These are phyloP conservation scores for Albifimbria verrucaria DNA, from an alignment of 2,329 filamentous ascomycete species.

Conservation along the genomic window DNA sequence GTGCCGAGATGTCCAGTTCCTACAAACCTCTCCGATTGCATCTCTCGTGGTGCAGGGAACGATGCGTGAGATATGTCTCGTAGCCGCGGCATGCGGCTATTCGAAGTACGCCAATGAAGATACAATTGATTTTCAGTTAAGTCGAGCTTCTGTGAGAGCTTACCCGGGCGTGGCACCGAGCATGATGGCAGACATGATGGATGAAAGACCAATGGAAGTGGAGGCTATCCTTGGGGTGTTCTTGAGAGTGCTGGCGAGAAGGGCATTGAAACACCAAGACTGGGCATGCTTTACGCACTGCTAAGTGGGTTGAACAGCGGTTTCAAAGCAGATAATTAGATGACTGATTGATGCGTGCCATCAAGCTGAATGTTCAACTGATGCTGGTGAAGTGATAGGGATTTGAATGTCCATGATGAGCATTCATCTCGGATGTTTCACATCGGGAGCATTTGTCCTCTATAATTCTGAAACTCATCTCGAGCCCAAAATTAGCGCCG, in stretches of 20 bases:
- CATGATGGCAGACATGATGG: constrained; percentile 1
- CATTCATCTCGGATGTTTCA: no score
- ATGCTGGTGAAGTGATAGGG: no score
- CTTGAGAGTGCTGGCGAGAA: background rate
- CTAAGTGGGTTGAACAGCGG: background rate
- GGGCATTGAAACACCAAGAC: background rate
- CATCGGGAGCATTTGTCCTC: no score
- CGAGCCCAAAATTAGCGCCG: no score
- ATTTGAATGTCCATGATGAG: no score
- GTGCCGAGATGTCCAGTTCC: background rate
- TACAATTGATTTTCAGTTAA: background rate
- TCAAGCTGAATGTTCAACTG: no score
- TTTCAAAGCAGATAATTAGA: no score
- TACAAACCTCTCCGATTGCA: background rate
- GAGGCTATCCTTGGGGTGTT: constrained; percentile 1
- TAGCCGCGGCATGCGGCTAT: background rate
- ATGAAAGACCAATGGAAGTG: background rate
- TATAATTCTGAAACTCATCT: no score
- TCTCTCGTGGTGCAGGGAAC: background rate
- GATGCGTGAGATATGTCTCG: background rate
- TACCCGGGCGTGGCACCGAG: constrained; percentile 1
- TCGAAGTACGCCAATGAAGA: background rate
- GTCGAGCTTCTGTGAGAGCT: background rate
- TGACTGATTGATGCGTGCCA: no score
- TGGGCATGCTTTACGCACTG: background rate